These are phyloP conservation scores for Trichoderma polysporum DNA, from an alignment of 2,329 filamentous ascomycete genomes.

Conservation along the genomic window DNA sequence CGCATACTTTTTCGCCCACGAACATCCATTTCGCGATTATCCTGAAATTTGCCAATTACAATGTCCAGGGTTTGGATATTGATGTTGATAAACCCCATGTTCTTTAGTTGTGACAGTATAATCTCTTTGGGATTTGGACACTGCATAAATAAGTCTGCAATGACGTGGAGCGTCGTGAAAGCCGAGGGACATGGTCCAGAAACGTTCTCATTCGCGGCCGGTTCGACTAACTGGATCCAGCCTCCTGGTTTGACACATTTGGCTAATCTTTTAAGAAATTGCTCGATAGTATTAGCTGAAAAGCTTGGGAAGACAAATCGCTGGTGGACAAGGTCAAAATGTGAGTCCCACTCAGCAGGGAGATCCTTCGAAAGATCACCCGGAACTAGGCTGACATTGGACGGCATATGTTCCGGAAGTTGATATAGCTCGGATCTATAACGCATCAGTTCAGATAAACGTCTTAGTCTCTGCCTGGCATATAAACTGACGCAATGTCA, in stretches of 20 bases:
- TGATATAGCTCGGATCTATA: not conserved
- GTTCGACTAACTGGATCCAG: conserved; percentile 23
- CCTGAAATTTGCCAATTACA: conserved; percentile 17
- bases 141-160: conserved; percentile 12
- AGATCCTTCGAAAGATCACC: not conserved
- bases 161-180: conserved; percentile 7
- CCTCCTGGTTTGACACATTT: conserved; percentile 22
- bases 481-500: conserved; percentile 16
- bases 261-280: conserved; percentile 5
- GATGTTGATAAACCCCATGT: not conserved
- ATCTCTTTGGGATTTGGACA: not conserved
- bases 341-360: conserved; percentile 8
- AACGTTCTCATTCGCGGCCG: conserved; percentile 13
- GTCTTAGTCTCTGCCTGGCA: not conserved
- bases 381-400: not conserved
- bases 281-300: not conserved
- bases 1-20: conserved; percentile 19
- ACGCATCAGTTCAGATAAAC: not conserved
- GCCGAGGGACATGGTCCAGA: conserved; percentile 13
- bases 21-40: conserved; percentile 4
- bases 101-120: not conserved
- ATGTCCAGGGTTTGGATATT: conserved; percentile 7
- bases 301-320: conserved; percentile 21
- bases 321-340: conserved; percentile 23
- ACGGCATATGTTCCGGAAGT: not conserved